A percentile compares a stretch with the other conserved stretches of the same genome.
Conservation (phyloP, 345 rosid genomes). For the Melaleuca quinquenervia region DNA sequence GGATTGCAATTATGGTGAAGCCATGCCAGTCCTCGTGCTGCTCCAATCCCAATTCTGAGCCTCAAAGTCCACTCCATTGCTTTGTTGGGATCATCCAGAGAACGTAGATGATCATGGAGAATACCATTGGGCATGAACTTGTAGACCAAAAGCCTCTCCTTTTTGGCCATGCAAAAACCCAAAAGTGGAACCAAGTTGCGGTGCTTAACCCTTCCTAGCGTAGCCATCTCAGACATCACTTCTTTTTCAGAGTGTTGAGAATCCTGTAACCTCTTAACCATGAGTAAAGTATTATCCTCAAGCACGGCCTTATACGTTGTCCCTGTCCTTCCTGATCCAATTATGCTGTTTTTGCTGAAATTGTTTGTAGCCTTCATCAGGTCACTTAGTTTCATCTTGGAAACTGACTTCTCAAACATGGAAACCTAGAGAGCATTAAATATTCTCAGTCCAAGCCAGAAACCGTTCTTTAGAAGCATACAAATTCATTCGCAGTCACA, state of each 20-base stretch:
- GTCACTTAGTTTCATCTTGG: conserved; percentile 71
- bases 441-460: not conserved
- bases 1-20: conserved; percentile 96
- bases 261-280: conserved; percentile 89
- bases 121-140: conserved; percentile 66
- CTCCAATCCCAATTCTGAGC: conserved; percentile 74
- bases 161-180: conserved; percentile 63
- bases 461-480: not conserved
- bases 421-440: conserved; percentile 47
- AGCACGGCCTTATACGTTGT: conserved; percentile 73
- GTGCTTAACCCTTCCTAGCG: conserved; percentile 74
- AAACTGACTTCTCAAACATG: conserved; percentile 67
- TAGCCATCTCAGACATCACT: conserved; percentile 68
- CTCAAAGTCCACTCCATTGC: conserved; percentile 81
- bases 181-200: conserved; percentile 79
- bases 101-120: conserved; percentile 52
- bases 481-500: not conserved
- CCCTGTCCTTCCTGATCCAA: conserved; percentile 85
- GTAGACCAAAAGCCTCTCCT: conserved; percentile 77
- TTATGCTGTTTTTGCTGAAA: conserved; percentile 69
- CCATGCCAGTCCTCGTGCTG: conserved; percentile 90
- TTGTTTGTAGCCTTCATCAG: conserved; percentile 82
- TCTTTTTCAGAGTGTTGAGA: conserved; percentile 83
- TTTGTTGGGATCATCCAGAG: conserved; percentile 23
- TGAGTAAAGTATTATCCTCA: conserved; percentile 57